phyloP scores from a whole-genome alignment of 495 filamentous ascomycete species.

The Neurospora terricola region DNA sequence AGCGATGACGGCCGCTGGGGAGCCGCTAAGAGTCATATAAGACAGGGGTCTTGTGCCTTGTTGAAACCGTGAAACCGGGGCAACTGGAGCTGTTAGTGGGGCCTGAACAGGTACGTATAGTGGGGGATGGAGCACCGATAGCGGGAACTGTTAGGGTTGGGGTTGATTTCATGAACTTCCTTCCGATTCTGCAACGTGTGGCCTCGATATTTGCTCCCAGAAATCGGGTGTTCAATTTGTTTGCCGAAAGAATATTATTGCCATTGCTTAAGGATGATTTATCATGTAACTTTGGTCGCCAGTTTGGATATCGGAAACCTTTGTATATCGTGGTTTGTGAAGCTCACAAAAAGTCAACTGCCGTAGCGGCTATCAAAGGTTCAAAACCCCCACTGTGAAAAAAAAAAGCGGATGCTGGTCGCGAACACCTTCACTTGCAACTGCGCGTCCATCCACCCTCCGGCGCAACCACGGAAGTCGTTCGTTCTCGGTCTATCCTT shows the following conservation, averaged over 20 bases:
- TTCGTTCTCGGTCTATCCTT: background rate
- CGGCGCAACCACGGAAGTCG: background rate
- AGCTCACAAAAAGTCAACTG: background rate
- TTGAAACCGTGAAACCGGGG: background rate
- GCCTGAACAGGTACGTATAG: background rate
- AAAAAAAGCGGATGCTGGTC: background rate
- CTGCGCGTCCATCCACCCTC: background rate
- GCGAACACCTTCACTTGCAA: background rate
- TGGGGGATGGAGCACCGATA: background rate
- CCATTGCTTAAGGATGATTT: background rate
- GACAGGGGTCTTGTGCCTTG: background rate
- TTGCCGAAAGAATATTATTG: background rate
- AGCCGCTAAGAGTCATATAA: conserved; percentile 1
- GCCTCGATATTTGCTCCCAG: background rate
- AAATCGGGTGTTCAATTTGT: background rate
- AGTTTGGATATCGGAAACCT: background rate
- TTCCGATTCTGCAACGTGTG: background rate
- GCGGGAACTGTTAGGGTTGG: background rate
- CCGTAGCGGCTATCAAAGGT: background rate
- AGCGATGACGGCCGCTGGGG: background rate
- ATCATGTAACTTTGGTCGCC: background rate
- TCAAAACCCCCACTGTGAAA: background rate
- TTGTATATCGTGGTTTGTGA: background rate
- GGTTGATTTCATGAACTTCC: background rate
- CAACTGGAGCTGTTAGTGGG: background rate